Base-by-base conservation (phyloP, 2,329 filamentous ascomycete genomes). In the Chaetomium olivaceum region DNA sequence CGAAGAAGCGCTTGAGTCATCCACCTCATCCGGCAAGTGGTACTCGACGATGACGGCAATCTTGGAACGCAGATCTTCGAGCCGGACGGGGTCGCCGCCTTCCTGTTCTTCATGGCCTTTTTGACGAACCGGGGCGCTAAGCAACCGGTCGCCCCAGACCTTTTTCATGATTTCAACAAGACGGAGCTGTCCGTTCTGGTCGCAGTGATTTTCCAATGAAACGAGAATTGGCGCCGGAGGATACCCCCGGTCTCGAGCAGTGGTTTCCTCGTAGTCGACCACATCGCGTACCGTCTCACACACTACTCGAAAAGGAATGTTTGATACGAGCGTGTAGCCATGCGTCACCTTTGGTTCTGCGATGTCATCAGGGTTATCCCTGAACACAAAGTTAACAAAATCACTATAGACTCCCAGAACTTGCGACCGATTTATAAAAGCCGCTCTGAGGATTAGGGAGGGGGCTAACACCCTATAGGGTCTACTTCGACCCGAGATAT, bases 21-120 rank as follows among this genome's bases (percentile, higher is more conserved):
- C 78, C 4, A 75, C 74, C 70, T 88, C 86, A 39, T 82, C 77
- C 0, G 82, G 80, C 9, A 89, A 76, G 72, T 89, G 87, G 67
- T 87, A 88, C 73, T 91, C 88, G 62, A 90, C 88, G 52, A 90
- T 90, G 64, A 91, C 81, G 4, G 85, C 83, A 33, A 91, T 85
- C 72, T 88, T 89, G 57, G 83, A 83, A 1, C 85, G 86, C 0
- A 91, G 76, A 57, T 89, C 85, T 2, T 78, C 77, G 0, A 90
- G 79, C 0, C 78, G 81, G 3, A 90, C 86, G 1, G 71, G 69
- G 1, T 80, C 82, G 2, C 50, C 48, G 3, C 64, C 63, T n/a
- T 43, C 39, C 16, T 43, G 39, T 43, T 43, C 39, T 43, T 43
- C 39, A 43, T 43, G 39, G 6, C 39, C 39, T 19, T 43, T 43